Conservation (phyloP, 257 asterid species). For the Cinchona pubescens region DNA sequence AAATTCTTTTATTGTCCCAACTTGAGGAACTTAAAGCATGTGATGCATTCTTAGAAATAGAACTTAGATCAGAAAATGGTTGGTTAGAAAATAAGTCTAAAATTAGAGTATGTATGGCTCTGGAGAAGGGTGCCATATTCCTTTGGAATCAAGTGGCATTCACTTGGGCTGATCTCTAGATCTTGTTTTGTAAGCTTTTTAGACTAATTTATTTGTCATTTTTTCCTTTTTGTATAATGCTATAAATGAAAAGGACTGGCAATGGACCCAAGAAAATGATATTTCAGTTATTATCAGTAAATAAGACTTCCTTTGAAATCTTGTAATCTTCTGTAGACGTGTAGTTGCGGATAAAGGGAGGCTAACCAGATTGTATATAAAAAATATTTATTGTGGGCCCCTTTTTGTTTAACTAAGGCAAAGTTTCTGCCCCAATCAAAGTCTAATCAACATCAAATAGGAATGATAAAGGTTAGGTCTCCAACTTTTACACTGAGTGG, state of each 20-base stretch:
- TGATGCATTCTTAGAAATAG: neutral
- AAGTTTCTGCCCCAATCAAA: constrained; percentile 38
- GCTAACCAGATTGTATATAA: constrained; percentile 32
- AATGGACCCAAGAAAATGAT: constrained; percentile 16
- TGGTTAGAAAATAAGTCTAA: neutral
- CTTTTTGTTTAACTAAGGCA: constrained; percentile 30
- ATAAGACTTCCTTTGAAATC: constrained; percentile 10
- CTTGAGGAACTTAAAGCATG: neutral
- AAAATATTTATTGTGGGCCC: constrained; percentile 48
- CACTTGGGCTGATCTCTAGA: neutral
- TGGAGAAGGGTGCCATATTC: neutral
- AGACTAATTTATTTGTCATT: constrained; percentile 16
- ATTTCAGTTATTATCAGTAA: neutral
- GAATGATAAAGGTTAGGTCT: constrained; percentile 52
- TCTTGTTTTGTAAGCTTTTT: neutral
- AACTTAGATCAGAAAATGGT: constrained; percentile 8
- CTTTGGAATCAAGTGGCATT: neutral
- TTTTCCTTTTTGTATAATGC: neutral
- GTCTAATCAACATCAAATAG: constrained; percentile 41
- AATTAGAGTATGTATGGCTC: neutral
- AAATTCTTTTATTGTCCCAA: neutral
- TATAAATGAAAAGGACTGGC: neutral
- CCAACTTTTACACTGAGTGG: constrained; percentile 40
- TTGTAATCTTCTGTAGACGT: constrained; percentile 13
- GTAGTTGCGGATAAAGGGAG: constrained; percentile 42